Percentiles rank a stretch among this genome's conserved stretches.
Conservation (phyloP, 2,329 filamentous ascomycete genomes). For the Hymenoscyphus occultus region DNA sequence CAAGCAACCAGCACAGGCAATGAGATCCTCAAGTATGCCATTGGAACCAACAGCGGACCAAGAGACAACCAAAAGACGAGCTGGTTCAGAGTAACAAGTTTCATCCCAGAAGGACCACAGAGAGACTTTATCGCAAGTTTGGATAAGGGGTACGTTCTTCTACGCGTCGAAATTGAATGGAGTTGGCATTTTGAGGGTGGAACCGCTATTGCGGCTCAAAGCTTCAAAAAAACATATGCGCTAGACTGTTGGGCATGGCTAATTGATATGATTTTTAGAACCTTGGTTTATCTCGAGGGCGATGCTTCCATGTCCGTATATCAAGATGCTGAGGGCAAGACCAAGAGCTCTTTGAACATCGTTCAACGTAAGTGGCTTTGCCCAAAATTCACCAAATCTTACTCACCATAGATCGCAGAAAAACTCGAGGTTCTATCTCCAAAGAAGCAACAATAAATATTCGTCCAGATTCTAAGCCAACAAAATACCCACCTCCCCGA, state of each 20-base stretch:
- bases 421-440: conserved; percentile 47
- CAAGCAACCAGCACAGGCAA: conserved; percentile 65
- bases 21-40: conserved; percentile 72
- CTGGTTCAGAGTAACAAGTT: conserved; percentile 81
- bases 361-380: conserved; percentile 67
- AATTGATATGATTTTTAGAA: conserved; percentile 46
- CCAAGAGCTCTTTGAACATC: conserved; percentile 62
- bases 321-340: conserved; percentile 69
- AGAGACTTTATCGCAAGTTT: conserved; percentile 71
- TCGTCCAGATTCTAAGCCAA: neutral
- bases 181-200: neutral
- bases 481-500: neutral
- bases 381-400: neutral
- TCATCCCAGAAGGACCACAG: conserved; percentile 62
- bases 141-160: conserved; percentile 74
- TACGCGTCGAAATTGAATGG: conserved; percentile 4
- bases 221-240: neutral
- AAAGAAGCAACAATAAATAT: conserved; percentile 17
- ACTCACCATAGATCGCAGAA: conserved; percentile 36
- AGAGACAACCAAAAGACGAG: conserved; percentile 71
- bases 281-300: conserved; percentile 79
- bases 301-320: conserved; percentile 69
- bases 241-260: neutral
- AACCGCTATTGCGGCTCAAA: neutral
- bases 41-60: conserved; percentile 67